Evolutionary conservation across 371 early-diverging fungal species (phyloP), one percentile per base, ranked within the genome.

Genomic region (Paramicrosporidium saccamoebae): DNA sequence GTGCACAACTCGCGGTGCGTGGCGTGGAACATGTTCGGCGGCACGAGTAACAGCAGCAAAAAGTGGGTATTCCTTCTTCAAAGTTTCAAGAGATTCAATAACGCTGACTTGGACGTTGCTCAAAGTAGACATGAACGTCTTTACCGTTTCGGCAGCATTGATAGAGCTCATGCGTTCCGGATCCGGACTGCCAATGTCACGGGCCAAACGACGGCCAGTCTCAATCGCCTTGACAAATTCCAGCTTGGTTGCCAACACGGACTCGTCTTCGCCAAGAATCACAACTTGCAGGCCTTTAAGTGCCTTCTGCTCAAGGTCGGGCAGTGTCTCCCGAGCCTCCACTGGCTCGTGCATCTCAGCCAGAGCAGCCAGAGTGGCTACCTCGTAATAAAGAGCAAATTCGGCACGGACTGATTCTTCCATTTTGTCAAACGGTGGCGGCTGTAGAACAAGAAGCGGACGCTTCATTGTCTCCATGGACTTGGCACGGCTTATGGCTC

Each of bases 121-220:
- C 3, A 52, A 35, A 16, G 39, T 36, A 21, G 50, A 44, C 29
- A 59, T 52, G 14, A 46, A 42, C 3, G 42, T 42, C 26, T 55
- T 29, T 21, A 78, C 48, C 24, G 63, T 59, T 26, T 58, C 46
- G n/a, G 66, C 60, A 30, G 64, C 56, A 14, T 46, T 47, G 32
- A 55, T 50, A 8, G 79, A 75, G 2, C 69, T 58, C 72, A 74
- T 69, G 18, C 71, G 61, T 38, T 77, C 75, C 9, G 74, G 66
- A 38, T 68, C 74, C 19, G 64, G 59, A 22, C 60, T 58, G 31
- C 73, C 71, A 28, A 74, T 58, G 39, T 78, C 74, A 42, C 43
- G 8, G 14, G 12, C 19, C 10, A 27, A 32, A 7, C 67, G 55
- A 19, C 64, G 59, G 16, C 75, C 75, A 9, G 34, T 36, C 32